phyloP scores from a whole-genome alignment of 352 stramenopile species.

The Phytophthora chlamydospora region DNA sequence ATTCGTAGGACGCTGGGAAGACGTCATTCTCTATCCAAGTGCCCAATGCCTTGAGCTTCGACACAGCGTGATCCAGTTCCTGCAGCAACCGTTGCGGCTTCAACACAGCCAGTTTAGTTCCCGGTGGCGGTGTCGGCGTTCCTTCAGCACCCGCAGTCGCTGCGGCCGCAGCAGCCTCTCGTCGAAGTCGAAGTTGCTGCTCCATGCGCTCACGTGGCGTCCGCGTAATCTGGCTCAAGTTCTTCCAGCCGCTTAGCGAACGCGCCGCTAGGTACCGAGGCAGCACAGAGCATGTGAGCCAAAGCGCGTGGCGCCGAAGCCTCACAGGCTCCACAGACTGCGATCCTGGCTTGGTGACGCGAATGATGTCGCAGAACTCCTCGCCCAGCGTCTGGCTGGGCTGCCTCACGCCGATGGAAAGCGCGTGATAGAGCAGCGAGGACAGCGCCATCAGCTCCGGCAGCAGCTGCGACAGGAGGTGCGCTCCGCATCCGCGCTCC shows the following conservation, averaged over 20 bases:
- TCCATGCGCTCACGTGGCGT: conserved; percentile 82
- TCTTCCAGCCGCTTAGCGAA: conserved; percentile 76
- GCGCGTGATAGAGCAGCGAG: conserved; percentile 69
- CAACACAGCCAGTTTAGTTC: conserved; percentile 14
- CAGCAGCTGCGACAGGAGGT: conserved; percentile 81
- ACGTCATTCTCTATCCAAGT: conserved; percentile 50
- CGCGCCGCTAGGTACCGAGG: conserved; percentile 65
- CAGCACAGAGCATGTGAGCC: conserved; percentile 63
- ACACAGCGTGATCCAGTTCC: conserved; percentile 51
- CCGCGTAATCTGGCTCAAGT: conserved; percentile 63
- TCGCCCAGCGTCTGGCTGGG: conserved; percentile 87
- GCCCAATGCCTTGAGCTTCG: conserved; percentile 44
- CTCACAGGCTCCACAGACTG: conserved; percentile 38
- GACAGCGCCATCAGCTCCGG: conserved; percentile 72
- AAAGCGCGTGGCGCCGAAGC: conserved; percentile 50
- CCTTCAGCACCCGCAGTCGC: conserved; percentile 7
- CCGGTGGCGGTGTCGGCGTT: neutral
- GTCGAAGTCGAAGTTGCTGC: conserved; percentile 67
- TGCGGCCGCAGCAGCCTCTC: conserved; percentile 28
- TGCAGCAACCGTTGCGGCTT: conserved; percentile 32
- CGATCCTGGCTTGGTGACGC: conserved; percentile 40
- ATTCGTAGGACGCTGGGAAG: conserved; percentile 66
- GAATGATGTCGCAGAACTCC: conserved; percentile 87
- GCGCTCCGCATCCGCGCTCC: conserved; percentile 67
- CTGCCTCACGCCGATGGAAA: conserved; percentile 58